Evolutionary conservation across 805 yeast species (phyloP).

Genomic region (Candida piceae): DNA sequence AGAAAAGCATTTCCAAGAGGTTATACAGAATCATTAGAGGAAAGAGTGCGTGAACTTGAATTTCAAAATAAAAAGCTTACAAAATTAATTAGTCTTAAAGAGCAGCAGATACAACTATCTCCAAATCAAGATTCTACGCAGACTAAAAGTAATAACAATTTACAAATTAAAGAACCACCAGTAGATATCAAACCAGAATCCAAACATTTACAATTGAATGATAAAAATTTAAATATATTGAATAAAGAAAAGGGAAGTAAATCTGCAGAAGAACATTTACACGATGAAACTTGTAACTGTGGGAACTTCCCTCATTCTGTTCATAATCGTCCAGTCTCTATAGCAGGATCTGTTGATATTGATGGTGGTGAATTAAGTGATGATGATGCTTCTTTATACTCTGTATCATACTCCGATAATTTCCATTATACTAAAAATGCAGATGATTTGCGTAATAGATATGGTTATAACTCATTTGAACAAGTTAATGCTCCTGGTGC

Average conservation of each 20-base stretch:
- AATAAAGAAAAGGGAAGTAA: constrained; percentile 21
- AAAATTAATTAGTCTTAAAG: constrained; percentile 54
- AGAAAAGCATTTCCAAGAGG: constrained; percentile 89
- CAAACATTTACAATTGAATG: constrained; percentile 15
- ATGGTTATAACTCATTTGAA: constrained; percentile 42
- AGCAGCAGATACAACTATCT: too few relatives aligned
- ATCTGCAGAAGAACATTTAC: constrained; percentile 31
- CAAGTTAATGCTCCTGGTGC: constrained; percentile 73
- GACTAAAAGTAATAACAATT: background rate
- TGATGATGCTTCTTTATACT: constrained; percentile 33
- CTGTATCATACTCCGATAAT: constrained; percentile 19
- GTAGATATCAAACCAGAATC: background rate
- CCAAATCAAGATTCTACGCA: too few relatives aligned
- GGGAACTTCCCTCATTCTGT: constrained; percentile 48
- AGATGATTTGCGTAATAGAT: constrained; percentile 21
- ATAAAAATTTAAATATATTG: constrained; percentile 27
- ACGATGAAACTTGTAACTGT: constrained; percentile 56
- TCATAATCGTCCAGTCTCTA: constrained; percentile 60
- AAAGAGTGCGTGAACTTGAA: constrained; percentile 80
- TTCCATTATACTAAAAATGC: constrained; percentile 17
- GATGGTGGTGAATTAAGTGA: constrained; percentile 45
- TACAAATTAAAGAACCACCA: background rate
- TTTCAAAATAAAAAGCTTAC: constrained; percentile 68
- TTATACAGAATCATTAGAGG: constrained; percentile 85
- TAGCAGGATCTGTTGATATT: constrained; percentile 55